Percentiles rank a stretch among this genome's conserved stretches.
These are phyloP conservation scores for Phtheirospermum japonicum DNA, from an alignment of 257 asterid genomes.

Conservation along the genomic window DNA sequence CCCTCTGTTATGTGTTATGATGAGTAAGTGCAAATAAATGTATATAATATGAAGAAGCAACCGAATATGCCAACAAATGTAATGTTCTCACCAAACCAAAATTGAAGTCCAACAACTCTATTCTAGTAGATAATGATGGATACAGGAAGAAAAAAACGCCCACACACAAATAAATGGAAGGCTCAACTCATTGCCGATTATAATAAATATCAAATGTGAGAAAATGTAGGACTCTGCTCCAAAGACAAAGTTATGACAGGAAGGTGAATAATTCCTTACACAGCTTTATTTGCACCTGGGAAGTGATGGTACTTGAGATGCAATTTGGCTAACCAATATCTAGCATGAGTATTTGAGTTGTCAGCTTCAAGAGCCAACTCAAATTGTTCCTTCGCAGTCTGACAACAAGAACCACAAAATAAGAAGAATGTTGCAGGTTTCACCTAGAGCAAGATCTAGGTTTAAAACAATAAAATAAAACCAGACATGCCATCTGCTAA, in stretches of 20 bases:
- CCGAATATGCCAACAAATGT: background rate
- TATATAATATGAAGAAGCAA: conserved; percentile 17
- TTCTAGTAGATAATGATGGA: conserved; percentile 6
- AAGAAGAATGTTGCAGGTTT: background rate
- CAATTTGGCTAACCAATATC: conserved; percentile 87
- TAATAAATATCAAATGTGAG: conserved; percentile 11
- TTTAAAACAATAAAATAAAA: background rate
- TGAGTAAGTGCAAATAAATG: conserved; percentile 21
- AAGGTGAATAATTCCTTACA: conserved; percentile 44
- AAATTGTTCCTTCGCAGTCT: conserved; percentile 87
- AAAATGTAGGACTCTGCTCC: conserved; percentile 10
- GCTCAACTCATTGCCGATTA: background rate
- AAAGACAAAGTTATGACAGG: conserved; percentile 19
- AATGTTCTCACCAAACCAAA: conserved; percentile 15
- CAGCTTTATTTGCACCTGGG: conserved; percentile 84
- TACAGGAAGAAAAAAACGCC: background rate
- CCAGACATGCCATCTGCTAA: background rate
- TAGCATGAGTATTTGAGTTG: conserved; percentile 81
- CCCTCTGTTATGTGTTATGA: conserved; percentile 45
- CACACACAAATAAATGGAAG: background rate
- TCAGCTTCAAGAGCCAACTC: conserved; percentile 95
- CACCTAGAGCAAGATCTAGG: conserved; percentile 10
- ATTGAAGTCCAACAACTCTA: conserved; percentile 11
- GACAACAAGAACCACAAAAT: conserved; percentile 32
- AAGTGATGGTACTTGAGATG: conserved; percentile 81